Conservation (phyloP, 352 stramenopile species). For the Nothophytophthora sp. region DNA sequence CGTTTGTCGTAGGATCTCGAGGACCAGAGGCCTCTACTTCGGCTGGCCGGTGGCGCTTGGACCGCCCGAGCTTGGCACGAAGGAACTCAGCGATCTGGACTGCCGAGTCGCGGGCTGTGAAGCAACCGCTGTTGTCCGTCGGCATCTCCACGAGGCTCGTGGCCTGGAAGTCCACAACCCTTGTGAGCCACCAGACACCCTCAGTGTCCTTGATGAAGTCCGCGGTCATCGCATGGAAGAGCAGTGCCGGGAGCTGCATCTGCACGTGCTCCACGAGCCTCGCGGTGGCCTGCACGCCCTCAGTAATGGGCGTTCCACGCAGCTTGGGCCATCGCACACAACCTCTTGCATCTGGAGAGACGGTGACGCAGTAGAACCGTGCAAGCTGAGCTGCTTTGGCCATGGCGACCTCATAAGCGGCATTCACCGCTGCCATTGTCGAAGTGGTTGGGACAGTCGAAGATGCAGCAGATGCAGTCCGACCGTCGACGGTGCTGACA, state of each 20-base stretch:
- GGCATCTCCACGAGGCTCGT: slow-evolving; percentile 16
- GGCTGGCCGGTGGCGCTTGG: slow-evolving; percentile 5
- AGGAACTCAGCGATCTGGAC: slow-evolving; percentile 46
- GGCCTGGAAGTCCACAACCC: slow-evolving; percentile 57
- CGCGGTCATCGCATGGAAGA: slow-evolving; percentile 50
- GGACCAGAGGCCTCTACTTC: slow-evolving; percentile 1
- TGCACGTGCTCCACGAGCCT: slow-evolving; percentile 70
- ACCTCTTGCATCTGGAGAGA: slow-evolving; percentile 33
- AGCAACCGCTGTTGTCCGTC: slow-evolving; percentile 7
- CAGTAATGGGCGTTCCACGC: slow-evolving; percentile 49
- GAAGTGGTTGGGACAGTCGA: slow-evolving; percentile 2
- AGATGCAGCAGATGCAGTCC: not conserved
- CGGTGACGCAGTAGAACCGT: slow-evolving; percentile 41
- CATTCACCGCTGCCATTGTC: slow-evolving; percentile 20
- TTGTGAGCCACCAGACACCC: slow-evolving; percentile 72
- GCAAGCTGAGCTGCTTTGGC: slow-evolving; percentile 21
- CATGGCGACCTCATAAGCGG: slow-evolving; percentile 30
- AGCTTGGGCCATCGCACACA: slow-evolving; percentile 51
- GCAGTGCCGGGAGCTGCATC: slow-evolving; percentile 55
- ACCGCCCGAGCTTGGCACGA: slow-evolving; percentile 39
- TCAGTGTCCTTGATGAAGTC: slow-evolving; percentile 74
- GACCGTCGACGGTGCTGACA: not conserved
- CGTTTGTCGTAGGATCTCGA: slow-evolving; percentile 1
- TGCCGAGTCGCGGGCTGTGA: slow-evolving; percentile 33
- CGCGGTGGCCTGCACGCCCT: slow-evolving; percentile 47